A percentile compares a stretch with the other conserved stretches of the same genome.
Evolutionary conservation across 495 filamentous ascomycete genomes (phyloP).

Genomic region (Pseudevernia furfuracea): DNA sequence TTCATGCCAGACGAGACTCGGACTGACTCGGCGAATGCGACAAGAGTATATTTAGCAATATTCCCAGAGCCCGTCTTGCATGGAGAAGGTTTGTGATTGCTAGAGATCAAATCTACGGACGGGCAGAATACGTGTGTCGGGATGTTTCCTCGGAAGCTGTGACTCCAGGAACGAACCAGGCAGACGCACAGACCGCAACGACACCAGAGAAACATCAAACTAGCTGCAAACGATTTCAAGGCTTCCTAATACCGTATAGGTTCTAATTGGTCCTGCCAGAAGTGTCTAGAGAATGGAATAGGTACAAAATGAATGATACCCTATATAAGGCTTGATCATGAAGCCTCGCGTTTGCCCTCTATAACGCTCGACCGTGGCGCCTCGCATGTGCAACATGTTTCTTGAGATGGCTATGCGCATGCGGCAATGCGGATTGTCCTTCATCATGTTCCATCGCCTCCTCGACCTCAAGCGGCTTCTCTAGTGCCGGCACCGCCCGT

Average conservation of each 20-base stretch:
- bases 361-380: slow-evolving; percentile 1
- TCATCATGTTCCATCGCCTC: neutral
- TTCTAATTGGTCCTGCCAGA: neutral
- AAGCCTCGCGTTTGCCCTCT: neutral
- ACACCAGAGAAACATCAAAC: neutral
- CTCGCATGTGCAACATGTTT: slow-evolving; percentile 5
- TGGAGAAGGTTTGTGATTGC: neutral
- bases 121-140: neutral
- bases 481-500: neutral
- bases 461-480: neutral
- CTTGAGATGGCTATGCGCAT: slow-evolving; percentile 9
- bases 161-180: neutral
- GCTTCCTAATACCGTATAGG: neutral
- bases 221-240: neutral
- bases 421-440: neutral
- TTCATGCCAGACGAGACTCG: neutral
- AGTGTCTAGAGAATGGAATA: neutral
- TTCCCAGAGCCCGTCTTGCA: neutral
- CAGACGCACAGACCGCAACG: neutral
- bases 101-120: neutral
- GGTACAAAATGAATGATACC: slow-evolving; percentile 7
- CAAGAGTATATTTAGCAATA: neutral
- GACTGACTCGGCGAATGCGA: neutral
- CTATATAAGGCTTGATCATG: neutral
- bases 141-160: neutral